Evolutionary conservation across 129 eudicot species (phyloP).

Genomic region (Smallanthus sonchifolius): DNA sequence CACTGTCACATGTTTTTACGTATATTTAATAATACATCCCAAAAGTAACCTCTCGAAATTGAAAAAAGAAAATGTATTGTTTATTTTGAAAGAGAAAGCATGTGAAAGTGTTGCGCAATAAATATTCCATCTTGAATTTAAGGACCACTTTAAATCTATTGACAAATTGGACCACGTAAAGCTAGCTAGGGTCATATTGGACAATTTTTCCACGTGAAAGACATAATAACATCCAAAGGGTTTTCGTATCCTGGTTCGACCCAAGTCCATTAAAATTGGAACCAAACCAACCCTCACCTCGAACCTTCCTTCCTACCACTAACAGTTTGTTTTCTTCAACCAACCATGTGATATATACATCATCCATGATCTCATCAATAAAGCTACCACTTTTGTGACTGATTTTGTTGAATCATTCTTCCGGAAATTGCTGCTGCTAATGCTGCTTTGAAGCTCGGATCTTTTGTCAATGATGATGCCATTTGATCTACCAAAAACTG

Average conservation of each 20-base stretch:
- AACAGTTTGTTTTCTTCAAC: background rate
- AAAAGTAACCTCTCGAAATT: background rate
- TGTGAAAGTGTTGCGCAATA: no score
- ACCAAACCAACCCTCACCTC: constrained; percentile 7
- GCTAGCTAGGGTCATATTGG: background rate
- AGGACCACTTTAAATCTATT: constrained; percentile 30
- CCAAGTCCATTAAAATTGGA: constrained; percentile 15
- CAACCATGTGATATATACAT: constrained; percentile 42
- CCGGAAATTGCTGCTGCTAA: constrained; percentile 94
- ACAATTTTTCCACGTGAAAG: constrained; percentile 24
- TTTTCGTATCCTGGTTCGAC: background rate
- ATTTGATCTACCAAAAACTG: constrained; percentile 79
- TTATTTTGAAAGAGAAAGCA: constrained; percentile 12
- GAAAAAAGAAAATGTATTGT: background rate
- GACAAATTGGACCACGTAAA: constrained; percentile 30
- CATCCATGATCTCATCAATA: constrained; percentile 16
- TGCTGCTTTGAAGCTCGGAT: constrained; percentile 88
- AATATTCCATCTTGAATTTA: constrained; percentile 6
- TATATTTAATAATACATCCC: no score
- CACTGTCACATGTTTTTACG: no score
- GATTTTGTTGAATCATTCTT: constrained; percentile 59
- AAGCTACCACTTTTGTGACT: constrained; percentile 44
- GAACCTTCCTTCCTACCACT: constrained; percentile 35
- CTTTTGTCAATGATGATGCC: constrained; percentile 85
- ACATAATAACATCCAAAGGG: background rate